Evolutionary conservation across 148 eudicot genomes (phyloP), one percentile per base, ranked within the genome.

Genomic region (Gaultheria prostrata): DNA sequence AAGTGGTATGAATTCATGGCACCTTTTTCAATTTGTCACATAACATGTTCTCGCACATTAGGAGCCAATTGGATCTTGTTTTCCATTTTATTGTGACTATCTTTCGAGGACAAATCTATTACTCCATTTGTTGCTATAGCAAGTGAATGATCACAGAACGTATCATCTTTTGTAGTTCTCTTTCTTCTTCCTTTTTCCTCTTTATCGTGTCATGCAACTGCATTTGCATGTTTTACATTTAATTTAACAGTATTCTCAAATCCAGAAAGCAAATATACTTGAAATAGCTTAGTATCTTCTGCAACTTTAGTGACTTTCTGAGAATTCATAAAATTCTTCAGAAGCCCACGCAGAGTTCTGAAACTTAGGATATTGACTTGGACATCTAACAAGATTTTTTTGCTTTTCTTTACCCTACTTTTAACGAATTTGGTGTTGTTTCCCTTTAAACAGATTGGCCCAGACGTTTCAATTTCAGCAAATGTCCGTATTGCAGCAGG

Each of bases 401-500:
- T 26, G 69, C 35, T 30, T 56, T n/a, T 59, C 79, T 48, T 33
- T 32, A 17, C 77, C 26, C 8, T 48, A 45, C 18, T 77, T 30
- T 69, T 78, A 6, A 33, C 21, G 15, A 35, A 77, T 48, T 21
- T 24, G 0, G 3, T 39, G 4, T 53, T 83, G 7, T 80, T 83
- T 53, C 39, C n/a, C 8, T 69, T 82, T 83, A 82, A 76, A 80
- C 90, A 91, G 95, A 90, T 92, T 73, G 95, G 95, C 80, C 95
- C 95, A n/a, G 90, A 93, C 82, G 95, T 93, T 45, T 93, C 95
- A 12, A 82, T 92, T 73, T 91, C 95, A 69, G 95, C 95, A 39
- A 92, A 92, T 85, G 95, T 91, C 48, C 95, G 91, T 45, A 87
- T 93, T 39, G 93, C 91, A 78, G 88, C 95, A 54, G 95, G 93